Conservation (phyloP, 202 grass and related monocot genomes). For the Alloteropsis angusta region DNA sequence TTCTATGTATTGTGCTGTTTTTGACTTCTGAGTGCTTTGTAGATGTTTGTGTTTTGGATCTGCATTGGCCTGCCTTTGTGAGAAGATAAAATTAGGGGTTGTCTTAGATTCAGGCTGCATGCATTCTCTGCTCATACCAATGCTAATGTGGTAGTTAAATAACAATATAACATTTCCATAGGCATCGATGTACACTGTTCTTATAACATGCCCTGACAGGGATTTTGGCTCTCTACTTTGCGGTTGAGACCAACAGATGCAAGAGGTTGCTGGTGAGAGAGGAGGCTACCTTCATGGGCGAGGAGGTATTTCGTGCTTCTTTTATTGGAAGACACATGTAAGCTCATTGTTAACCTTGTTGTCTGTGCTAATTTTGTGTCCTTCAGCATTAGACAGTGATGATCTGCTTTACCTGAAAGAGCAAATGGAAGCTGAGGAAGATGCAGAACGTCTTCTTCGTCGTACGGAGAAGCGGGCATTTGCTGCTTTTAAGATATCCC, state of each 20-base stretch:
- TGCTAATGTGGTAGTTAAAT: background rate
- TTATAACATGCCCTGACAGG: constrained; percentile 99
- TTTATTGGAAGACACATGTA: background rate
- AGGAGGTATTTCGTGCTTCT: constrained; percentile 64
- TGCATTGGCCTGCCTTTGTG: background rate
- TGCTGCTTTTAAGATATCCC: constrained; percentile 94
- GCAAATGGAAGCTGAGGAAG: constrained; percentile 98
- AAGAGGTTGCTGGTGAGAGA: constrained; percentile 98
- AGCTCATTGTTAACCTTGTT: constrained; percentile 24
- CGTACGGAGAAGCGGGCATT: constrained; percentile 90
- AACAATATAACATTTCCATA: background rate
- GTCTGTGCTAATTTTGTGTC: constrained; percentile 10
- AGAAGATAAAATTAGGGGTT: background rate
- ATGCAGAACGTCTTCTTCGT: constrained; percentile 81
- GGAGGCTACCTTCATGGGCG: constrained; percentile 93
- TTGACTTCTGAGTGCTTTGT: background rate
- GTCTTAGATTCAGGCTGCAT: background rate
- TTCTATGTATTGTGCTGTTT: background rate
- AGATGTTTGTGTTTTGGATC: background rate
- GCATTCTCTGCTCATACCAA: background rate
- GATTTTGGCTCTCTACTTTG: constrained; percentile 72
- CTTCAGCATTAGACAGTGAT: constrained; percentile 89
- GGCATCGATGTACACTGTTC: constrained; percentile 27
- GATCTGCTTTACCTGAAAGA: constrained; percentile 99
- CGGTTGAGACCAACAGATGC: constrained; percentile 74